Base-by-base conservation (phyloP, 2,329 filamentous ascomycete genomes). In the Botrytis medusae region DNA sequence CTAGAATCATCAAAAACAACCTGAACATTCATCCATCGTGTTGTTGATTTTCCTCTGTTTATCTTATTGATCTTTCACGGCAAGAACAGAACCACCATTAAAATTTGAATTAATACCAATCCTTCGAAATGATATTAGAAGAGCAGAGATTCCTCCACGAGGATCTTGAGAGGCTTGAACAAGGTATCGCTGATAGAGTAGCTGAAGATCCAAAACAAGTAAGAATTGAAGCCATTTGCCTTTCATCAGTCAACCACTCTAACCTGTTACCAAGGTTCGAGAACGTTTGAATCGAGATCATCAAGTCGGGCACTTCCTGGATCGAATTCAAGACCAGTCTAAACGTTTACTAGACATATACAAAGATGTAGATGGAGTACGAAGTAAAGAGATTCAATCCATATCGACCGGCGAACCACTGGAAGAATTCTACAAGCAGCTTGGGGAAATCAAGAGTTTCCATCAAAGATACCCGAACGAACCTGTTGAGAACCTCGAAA, bases 71-170 rank as follows among this genome's bases (percentile, higher is more conserved):
- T 29, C n/a, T 44, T 42, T 54, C 10, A 6, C 18, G 18, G 6
- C 51, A 42, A 18, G 54, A 12, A 44, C 37, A 18, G 32, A 65
- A 22, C 9, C 42, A 51, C 25, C 62, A 10, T 44, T 8, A 25
- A 7, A 14, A 9, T 42, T 34, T 9, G 22, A 44, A 59, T 32
- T 16, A 18, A 60, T 14, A 62, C 46, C 44, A 44, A 60, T 42
- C 32, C 42, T 7, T 16, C 46, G 84, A 62, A 10, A 91, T 98
- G 94, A 85, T 97, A 78, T 85, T 98, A 76, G 97, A 99, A 86
- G 95, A 98, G 79, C 92, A 98, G 84, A 90, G 96, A 79, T 94
- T 93, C 80, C 89, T 98, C 79, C 95, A 98, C 79, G 96, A 99
- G 88, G 96, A 99, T 84, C 86, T 99, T 69, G 96, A 99, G 87